Evolutionary conservation across 2,329 filamentous ascomycete species (phyloP).

Genomic region (Fusarium pininemorale): DNA sequence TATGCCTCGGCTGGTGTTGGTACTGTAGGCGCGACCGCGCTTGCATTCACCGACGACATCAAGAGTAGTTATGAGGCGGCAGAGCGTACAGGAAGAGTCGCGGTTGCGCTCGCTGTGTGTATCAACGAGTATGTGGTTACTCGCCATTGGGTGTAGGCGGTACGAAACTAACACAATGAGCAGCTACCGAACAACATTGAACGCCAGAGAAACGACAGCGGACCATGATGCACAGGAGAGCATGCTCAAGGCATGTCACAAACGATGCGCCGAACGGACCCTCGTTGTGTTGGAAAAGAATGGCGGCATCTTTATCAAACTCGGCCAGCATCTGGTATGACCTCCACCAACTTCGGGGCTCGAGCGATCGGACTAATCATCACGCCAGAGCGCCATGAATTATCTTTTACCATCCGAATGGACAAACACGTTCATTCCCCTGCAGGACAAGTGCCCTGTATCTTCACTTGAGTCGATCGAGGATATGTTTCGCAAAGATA

Average conservation of each 20-base stretch:
- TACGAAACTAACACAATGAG: neutral
- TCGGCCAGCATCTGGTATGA: slow-evolving; percentile 86
- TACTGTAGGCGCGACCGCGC: slow-evolving; percentile 56
- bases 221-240: slow-evolving; percentile 71
- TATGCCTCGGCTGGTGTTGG: slow-evolving; percentile 63
- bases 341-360: neutral
- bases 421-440: slow-evolving; percentile 93
- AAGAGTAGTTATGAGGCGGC: slow-evolving; percentile 79
- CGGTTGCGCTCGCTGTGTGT: slow-evolving; percentile 76
- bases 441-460: slow-evolving; percentile 95
- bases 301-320: slow-evolving; percentile 97
- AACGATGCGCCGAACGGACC: slow-evolving; percentile 90
- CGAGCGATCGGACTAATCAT: slow-evolving; percentile 34
- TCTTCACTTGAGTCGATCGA: slow-evolving; percentile 89
- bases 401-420: slow-evolving; percentile 91
- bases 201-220: slow-evolving; percentile 68
- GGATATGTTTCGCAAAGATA: slow-evolving; percentile 86
- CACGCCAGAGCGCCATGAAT: slow-evolving; percentile 84
- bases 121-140: slow-evolving; percentile 78
- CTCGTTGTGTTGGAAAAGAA: slow-evolving; percentile 91
- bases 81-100: slow-evolving; percentile 82
- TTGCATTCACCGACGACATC: slow-evolving; percentile 73
- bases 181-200: slow-evolving; percentile 89
- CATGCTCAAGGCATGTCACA: slow-evolving; percentile 85
- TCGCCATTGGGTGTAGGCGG: neutral